Conservation (phyloP, 345 rosid species). For the Citropsis articulata region DNA sequence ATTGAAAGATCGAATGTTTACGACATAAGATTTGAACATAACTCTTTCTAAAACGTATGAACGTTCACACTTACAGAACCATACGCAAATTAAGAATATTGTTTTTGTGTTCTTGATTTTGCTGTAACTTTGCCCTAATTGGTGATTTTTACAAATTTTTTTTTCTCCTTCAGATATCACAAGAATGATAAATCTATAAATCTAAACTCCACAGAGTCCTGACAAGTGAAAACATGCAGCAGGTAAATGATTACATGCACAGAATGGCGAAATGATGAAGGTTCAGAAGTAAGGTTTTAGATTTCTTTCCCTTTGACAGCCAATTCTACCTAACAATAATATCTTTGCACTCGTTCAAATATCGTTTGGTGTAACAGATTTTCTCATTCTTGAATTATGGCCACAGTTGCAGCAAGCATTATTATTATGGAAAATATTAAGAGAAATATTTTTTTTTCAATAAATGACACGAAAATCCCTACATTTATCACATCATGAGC, state of each 20-base stretch:
- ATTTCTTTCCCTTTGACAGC: not conserved
- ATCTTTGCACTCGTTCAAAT: not conserved
- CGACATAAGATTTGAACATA: too few relatives aligned
- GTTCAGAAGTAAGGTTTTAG: not conserved
- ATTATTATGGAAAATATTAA: not conserved
- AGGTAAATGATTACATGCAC: not conserved
- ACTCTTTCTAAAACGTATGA: too few relatives aligned
- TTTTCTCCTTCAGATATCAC: too few relatives aligned
- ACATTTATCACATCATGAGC: not conserved
- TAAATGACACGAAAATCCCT: not conserved
- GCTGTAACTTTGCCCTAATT: not conserved
- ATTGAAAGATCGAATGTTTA: too few relatives aligned
- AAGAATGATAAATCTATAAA: not conserved
- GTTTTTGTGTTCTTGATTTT: not conserved
- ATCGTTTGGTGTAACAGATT: not conserved
- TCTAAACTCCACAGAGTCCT: not conserved
- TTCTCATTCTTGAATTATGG: not conserved
- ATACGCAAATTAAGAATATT: not conserved
- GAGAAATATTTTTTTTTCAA: not conserved
- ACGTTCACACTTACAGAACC: too few relatives aligned
- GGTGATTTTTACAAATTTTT: too few relatives aligned
- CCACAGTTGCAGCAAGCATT: not conserved
- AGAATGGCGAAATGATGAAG: not conserved
- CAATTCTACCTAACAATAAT: not conserved
- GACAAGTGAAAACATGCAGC: not conserved